These are phyloP conservation scores for Choiromyces venosus DNA, from an alignment of 495 filamentous ascomycete genomes.

Conservation along the genomic window DNA sequence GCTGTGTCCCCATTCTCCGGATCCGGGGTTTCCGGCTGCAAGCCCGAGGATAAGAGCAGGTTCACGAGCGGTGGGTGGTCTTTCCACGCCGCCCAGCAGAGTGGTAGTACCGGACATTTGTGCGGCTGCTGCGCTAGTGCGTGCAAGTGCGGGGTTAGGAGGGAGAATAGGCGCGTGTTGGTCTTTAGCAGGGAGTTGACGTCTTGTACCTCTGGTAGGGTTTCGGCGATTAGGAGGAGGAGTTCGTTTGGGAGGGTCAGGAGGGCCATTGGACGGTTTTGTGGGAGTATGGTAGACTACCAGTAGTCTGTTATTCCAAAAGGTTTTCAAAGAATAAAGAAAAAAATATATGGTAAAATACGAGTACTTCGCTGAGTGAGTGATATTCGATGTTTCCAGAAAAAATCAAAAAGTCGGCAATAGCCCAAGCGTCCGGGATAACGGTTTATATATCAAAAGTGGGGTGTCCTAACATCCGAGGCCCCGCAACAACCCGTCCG, in stretches of 20 bases:
- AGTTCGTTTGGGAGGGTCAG: conserved; percentile 30
- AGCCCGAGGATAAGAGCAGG: conserved; percentile 5
- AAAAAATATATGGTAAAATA: not conserved
- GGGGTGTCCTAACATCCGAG: not conserved
- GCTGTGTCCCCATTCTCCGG: not conserved
- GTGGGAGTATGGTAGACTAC: too few species aligned
- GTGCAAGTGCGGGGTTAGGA: conserved; percentile 28
- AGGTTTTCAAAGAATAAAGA: not conserved
- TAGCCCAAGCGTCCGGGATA: not conserved
- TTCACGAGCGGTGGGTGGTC: conserved; percentile 20
- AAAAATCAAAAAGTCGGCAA: not conserved
- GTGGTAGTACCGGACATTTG: conserved; percentile 1
- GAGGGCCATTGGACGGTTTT: conserved; percentile 19
- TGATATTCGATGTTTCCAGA: not conserved
- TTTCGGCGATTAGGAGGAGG: conserved; percentile 18
- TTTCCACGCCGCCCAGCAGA: conserved; percentile 30
- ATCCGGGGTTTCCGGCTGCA: not conserved
- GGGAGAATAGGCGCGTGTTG: conserved; percentile 7
- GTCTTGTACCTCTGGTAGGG: conserved; percentile 8
- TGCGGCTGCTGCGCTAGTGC: conserved; percentile 13
- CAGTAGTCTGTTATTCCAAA: not conserved
- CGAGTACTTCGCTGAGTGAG: too few species aligned
- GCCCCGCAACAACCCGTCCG: not conserved
- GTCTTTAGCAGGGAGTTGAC: conserved; percentile 12
- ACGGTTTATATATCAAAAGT: not conserved